These are phyloP conservation scores for Schizonepeta tenuifolia DNA, from an alignment of 257 asterid species.

Conservation along the genomic window DNA sequence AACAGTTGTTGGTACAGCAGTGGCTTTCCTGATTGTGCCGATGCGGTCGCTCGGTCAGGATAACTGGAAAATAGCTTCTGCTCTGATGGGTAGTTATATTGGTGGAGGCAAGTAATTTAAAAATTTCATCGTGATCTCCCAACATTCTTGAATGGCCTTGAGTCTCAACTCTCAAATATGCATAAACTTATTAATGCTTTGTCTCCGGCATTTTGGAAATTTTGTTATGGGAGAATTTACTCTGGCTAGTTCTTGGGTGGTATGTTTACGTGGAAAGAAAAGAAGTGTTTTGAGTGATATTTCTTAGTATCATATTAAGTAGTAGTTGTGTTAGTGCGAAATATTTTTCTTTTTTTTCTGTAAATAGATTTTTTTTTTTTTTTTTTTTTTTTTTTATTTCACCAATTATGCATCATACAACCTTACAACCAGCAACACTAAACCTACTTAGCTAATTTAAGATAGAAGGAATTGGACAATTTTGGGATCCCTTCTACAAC, in stretches of 20 bases:
- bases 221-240: not conserved
- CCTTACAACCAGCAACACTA: too few species aligned
- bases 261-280: not conserved
- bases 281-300: not conserved
- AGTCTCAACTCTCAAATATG: not conserved
- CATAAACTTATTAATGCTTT: not conserved
- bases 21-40: slow-evolving; percentile 78
- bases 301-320: not conserved
- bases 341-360: too few species aligned
- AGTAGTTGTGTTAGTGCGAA: not conserved
- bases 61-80: slow-evolving; percentile 85
- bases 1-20: slow-evolving; percentile 64
- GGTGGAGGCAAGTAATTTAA: slow-evolving; percentile 69
- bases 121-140: slow-evolving; percentile 7
- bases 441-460: too few species aligned
- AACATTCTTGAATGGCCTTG: slow-evolving; percentile 6
- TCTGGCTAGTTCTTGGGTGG: not conserved
- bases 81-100: slow-evolving; percentile 92
- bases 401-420: too few species aligned
- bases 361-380: too few species aligned
- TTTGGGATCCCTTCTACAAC: too few species aligned
- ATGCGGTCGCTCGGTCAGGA: slow-evolving; percentile 86
- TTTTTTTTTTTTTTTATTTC: too few species aligned
- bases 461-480: too few species aligned
- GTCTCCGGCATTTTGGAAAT: not conserved